Evolutionary conservation across 192 early-diverging fungal species (phyloP).

Genomic region (Spizellomyces punctatus): DNA sequence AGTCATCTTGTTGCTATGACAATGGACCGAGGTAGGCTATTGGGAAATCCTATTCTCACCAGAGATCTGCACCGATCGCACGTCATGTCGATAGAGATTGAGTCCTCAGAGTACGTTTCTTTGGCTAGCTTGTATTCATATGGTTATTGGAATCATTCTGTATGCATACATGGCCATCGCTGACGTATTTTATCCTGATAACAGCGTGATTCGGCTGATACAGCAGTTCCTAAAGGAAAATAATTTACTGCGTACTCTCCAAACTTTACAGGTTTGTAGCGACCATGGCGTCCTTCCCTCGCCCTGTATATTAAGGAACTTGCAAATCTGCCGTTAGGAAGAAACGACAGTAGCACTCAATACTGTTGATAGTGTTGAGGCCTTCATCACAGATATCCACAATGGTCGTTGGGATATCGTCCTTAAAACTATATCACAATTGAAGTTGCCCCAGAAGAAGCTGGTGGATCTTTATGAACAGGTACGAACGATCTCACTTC

Average conservation of each 20-base stretch:
- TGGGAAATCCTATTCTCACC: too few relatives aligned
- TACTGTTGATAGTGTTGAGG: slow-evolving; percentile 79
- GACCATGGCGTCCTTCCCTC: not conserved
- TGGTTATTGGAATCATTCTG: too few relatives aligned
- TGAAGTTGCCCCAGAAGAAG: slow-evolving; percentile 68
- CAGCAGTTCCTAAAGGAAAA: slow-evolving; percentile 93
- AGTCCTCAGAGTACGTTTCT: too few relatives aligned
- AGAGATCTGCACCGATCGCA: too few relatives aligned
- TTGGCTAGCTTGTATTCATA: too few relatives aligned
- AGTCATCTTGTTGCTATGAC: too few relatives aligned
- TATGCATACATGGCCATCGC: too few relatives aligned
- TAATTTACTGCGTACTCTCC: slow-evolving; percentile 77
- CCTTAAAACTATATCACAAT: slow-evolving; percentile 66
- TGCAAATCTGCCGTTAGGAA: slow-evolving; percentile 46
- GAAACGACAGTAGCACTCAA: slow-evolving; percentile 81
- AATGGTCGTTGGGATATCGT: slow-evolving; percentile 89
- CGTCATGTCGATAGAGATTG: too few relatives aligned
- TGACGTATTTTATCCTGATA: too few relatives aligned
- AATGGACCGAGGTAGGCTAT: too few relatives aligned
- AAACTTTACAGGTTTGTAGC: slow-evolving; percentile 66
- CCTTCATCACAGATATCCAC: slow-evolving; percentile 73
- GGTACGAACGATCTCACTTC: slow-evolving; percentile 34
- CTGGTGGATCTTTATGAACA: slow-evolving; percentile 90
- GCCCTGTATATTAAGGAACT: not conserved
- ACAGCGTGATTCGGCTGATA: slow-evolving; percentile 84